Evolutionary conservation across 176 grass and related monocot species (phyloP).

Genomic region (Neostapfia colusana): DNA sequence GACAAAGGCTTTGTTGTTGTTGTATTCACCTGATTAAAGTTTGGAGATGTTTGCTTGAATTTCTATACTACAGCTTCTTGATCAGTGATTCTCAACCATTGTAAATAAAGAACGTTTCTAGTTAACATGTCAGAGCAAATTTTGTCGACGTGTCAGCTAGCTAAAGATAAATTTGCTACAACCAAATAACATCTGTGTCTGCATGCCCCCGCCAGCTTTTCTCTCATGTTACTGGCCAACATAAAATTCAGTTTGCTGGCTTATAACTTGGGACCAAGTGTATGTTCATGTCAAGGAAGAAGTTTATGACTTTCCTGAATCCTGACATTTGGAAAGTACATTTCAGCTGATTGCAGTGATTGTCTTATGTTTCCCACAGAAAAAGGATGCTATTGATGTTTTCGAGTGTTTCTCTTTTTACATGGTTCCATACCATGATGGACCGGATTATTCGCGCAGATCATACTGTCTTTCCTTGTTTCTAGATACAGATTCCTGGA

Average conservation of each 20-base stretch:
- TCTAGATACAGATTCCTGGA: too few relatives aligned
- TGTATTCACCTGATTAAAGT: neutral
- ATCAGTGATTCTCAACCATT: neutral
- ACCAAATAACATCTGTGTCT: neutral
- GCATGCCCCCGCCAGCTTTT: neutral
- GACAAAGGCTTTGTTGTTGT: too few relatives aligned
- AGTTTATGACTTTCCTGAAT: neutral
- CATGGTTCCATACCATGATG: neutral
- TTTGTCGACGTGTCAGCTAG: neutral
- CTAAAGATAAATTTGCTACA: neutral
- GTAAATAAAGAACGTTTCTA: neutral
- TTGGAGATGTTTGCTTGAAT: neutral
- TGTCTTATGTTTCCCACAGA: neutral
- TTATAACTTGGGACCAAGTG: neutral
- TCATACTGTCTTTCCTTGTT: neutral
- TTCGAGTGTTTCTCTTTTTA: neutral
- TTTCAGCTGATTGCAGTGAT: neutral
- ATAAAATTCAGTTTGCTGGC: neutral
- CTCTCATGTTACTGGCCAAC: neutral
- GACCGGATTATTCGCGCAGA: neutral
- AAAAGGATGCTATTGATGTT: neutral
- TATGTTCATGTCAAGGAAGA: neutral
- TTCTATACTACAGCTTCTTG: conserved; percentile 1
- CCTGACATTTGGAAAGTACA: neutral
- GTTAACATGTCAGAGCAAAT: conserved; percentile 5